These are phyloP conservation scores for Mediolabrus comicus DNA, from an alignment of 108 stramenopile species.

Conservation along the genomic window DNA sequence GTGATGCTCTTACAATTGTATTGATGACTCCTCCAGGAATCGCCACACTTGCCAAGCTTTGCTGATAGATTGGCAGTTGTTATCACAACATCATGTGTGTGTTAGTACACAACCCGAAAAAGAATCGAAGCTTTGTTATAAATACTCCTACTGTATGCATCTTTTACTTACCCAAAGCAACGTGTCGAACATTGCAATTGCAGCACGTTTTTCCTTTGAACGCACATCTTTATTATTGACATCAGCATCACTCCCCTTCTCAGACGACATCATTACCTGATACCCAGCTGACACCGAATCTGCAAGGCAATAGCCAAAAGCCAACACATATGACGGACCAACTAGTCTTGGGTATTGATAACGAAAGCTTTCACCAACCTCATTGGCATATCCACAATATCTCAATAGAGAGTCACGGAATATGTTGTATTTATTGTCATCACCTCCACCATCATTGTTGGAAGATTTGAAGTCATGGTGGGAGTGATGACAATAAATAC, in stretches of 20 bases:
- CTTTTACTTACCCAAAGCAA: slow-evolving; percentile 55
- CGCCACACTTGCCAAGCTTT: slow-evolving; percentile 62
- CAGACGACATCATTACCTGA: slow-evolving; percentile 25
- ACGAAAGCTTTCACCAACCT: slow-evolving; percentile 83
- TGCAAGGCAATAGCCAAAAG: slow-evolving; percentile 81
- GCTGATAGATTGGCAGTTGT: not conserved
- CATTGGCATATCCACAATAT: slow-evolving; percentile 71
- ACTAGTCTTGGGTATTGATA: slow-evolving; percentile 79
- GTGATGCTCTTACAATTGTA: slow-evolving; percentile 63
- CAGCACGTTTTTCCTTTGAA: slow-evolving; percentile 35
- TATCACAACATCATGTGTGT: no score
- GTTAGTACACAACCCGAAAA: no score
- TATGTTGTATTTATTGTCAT: slow-evolving; percentile 42
- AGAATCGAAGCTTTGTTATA: not conserved
- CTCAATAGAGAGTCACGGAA: slow-evolving; percentile 74
- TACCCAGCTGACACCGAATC: slow-evolving; percentile 70
- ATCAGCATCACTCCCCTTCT: slow-evolving; percentile 8
- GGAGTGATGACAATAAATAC: slow-evolving; percentile 2
- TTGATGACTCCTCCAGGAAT: slow-evolving; percentile 82
- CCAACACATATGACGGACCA: slow-evolving; percentile 65
- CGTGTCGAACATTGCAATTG: slow-evolving; percentile 61
- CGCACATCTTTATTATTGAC: slow-evolving; percentile 10
- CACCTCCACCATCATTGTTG: not conserved
- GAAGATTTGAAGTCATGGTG: not conserved
- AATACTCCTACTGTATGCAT: not conserved